Evolutionary conservation across 208 protist genomes (phyloP).

Genomic region (Angomonas deanei): DNA sequence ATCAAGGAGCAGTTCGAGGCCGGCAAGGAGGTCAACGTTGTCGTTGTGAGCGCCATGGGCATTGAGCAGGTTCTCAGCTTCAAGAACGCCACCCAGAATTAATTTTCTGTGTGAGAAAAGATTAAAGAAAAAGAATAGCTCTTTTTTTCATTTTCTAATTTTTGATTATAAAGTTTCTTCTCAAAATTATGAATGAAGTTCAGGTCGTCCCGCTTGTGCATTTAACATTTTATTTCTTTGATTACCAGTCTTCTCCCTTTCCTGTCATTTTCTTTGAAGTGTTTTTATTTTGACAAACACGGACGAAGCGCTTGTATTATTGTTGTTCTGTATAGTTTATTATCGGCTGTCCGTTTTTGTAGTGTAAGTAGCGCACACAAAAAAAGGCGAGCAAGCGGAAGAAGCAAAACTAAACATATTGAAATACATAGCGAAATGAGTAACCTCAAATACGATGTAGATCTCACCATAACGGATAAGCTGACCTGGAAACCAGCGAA

Average conservation of each 20-base stretch:
- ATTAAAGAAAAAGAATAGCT: conserved; percentile 4
- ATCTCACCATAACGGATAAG: conserved; percentile 65
- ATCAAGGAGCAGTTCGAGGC: conserved; percentile 91
- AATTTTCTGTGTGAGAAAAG: conserved; percentile 13
- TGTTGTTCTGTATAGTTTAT: no score
- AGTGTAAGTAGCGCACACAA: no score
- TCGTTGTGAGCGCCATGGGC: conserved; percentile 93
- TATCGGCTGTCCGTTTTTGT: no score
- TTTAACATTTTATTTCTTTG: no score
- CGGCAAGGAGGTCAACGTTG: conserved; percentile 92
- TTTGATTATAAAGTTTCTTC: neutral
- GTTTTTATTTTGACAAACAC: no score
- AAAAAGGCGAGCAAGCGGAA: no score
- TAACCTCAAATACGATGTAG: conserved; percentile 44
- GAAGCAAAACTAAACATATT: no score
- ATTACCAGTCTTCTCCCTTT: no score
- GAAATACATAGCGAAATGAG: neutral
- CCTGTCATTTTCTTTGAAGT: no score
- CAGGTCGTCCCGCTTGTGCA: no score
- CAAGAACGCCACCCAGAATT: conserved; percentile 89
- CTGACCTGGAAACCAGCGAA: conserved; percentile 50
- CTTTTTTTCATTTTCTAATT: conserved; percentile 9
- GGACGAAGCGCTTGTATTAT: no score
- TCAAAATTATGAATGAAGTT: no score
- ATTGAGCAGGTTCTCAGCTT: conserved; percentile 91